Evolutionary conservation across 106 monocot species (phyloP), one percentile per base, ranked within the genome.

Genomic region (Phalaenopsis aphrodite): DNA sequence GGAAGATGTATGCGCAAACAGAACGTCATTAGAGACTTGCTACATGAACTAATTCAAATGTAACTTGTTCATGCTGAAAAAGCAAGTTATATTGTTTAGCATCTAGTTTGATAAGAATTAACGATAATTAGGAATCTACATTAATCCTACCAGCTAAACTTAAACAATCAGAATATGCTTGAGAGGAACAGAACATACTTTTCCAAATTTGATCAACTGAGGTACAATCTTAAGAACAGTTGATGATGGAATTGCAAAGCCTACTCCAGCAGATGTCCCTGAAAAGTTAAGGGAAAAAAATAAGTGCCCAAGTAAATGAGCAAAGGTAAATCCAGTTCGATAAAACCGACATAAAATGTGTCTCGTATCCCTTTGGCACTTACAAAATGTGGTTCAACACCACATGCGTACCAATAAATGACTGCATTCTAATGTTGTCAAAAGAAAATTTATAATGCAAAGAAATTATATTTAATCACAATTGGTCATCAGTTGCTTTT

Each of bases 181-280:
- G 23, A 71, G 68, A 37, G 68, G 24, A 38, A 37, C 2, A 8
- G 30, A 77, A 71, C 91, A 82, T 88, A 94, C 98, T 83, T 87
- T 90, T 56, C 94, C 94, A 87, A 92, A 90, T 75, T 92, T 86
- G 73, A 94, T 99, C 76, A 99, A 81, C 79, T 94, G 98, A 82
- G 94, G 98, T n/a, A 91, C 88, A 75, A 98, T 87, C 85, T 86
- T 98, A 24, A 88, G 86, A 52, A 99, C 90, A 79, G 92, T 89
- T 78, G 90, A 91, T 79, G 94, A 99, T 80, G 92, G 98, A 75
- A 99, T 99, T 41, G 94, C 98, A 85, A 98, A 99, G 45, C 94
- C 94, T 38, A 99, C 98, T 78, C 98, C 98, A 37, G 94, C 89
- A 72, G 94, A 99, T 76, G 94, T 91, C 38, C 98, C 98, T 99